phyloP scores from a whole-genome alignment of 257 asterid species.

The Voacanga thouarsii region DNA sequence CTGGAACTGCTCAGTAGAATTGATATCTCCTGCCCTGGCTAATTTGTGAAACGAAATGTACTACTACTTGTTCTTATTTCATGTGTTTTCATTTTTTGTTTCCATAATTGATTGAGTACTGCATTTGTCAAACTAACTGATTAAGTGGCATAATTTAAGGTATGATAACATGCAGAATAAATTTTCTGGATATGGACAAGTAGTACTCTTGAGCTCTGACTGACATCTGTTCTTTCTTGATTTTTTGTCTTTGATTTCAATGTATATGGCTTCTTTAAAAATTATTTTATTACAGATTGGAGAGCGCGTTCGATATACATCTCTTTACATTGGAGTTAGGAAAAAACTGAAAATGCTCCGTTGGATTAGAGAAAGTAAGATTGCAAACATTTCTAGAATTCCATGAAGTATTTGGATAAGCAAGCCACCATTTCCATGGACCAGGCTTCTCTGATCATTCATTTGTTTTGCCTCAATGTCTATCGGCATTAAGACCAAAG shows the following conservation, averaged over 20 bases:
- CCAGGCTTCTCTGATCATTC: not conserved
- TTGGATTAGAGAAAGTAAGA: slow-evolving; percentile 60
- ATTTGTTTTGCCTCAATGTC: not conserved
- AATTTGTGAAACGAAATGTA: not conserved
- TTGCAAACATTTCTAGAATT: slow-evolving; percentile 66
- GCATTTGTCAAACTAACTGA: not conserved
- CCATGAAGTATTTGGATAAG: slow-evolving; percentile 74
- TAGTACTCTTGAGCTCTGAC: not conserved
- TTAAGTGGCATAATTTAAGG: not conserved
- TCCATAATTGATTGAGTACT: not conserved
- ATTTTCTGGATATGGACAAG: no score
- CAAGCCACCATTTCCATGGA: no score
- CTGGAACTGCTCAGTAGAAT: not conserved
- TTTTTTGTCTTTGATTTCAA: not conserved
- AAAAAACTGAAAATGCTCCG: slow-evolving; percentile 66
- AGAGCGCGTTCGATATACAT: slow-evolving; percentile 40
- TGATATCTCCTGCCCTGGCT: not conserved
- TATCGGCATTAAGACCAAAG: not conserved
- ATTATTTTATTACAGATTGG: slow-evolving; percentile 51
- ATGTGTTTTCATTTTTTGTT: not conserved
- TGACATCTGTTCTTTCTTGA: not conserved
- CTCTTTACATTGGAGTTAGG: slow-evolving; percentile 64
- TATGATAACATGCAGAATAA: no score
- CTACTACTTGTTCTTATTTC: not conserved
- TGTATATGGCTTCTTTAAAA: not conserved